Conservation (phyloP, 2,329 filamentous ascomycete genomes). For the Dactylellina haptotyla region DNA sequence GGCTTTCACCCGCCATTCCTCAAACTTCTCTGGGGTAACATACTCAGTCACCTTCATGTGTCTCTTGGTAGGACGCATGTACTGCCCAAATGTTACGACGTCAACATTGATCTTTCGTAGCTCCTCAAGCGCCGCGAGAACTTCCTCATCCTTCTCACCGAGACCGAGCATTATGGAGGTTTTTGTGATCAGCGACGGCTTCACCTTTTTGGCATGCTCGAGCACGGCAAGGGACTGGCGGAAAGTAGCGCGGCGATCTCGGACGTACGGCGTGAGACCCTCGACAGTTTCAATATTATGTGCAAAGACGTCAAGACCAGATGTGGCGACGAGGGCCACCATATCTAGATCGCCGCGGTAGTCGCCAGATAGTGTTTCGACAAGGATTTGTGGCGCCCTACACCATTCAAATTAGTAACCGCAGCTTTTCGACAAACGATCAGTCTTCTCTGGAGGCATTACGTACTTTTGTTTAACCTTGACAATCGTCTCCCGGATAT, state of each 20-base stretch:
- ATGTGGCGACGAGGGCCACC: constrained; percentile 83
- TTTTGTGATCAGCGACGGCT: constrained; percentile 89
- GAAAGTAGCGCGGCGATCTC: constrained; percentile 90
- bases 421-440: constrained; percentile 60
- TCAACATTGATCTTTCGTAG: constrained; percentile 84
- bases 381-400: constrained; percentile 75
- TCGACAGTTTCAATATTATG: constrained; percentile 98
- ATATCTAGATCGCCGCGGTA: constrained; percentile 86
- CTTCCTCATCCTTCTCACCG: constrained; percentile 87
- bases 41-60: constrained; percentile 98
- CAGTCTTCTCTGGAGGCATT: constrained; percentile 23
- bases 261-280: constrained; percentile 85
- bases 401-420: constrained; percentile 61
- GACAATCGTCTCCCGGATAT: constrained; percentile 93
- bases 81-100: constrained; percentile 98
- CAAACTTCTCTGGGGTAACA: constrained; percentile 88
- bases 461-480: constrained; percentile 82
- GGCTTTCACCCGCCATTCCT: constrained; percentile 87
- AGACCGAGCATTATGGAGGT: constrained; percentile 97
- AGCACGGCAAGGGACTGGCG: constrained; percentile 83
- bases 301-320: constrained; percentile 93
- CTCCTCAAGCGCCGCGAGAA: constrained; percentile 77
- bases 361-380: constrained; percentile 88
- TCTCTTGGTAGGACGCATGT: constrained; percentile 98
- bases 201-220: constrained; percentile 80